Conservation (phyloP, 176 grass and related monocot genomes). For the Aegilops longissima region DNA sequence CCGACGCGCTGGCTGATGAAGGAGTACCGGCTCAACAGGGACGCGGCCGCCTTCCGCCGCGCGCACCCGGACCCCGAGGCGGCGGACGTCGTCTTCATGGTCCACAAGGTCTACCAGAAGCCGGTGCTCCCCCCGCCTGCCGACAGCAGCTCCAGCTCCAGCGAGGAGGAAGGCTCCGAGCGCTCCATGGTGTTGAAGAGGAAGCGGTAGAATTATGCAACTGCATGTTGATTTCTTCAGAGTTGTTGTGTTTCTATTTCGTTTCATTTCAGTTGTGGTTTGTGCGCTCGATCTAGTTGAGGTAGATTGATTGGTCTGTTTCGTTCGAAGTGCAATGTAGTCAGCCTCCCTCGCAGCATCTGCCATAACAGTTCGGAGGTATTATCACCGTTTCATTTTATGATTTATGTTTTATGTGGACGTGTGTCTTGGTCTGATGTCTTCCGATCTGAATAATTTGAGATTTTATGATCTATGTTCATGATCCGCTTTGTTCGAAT, state of each 20-base stretch:
- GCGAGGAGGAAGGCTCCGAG: not conserved
- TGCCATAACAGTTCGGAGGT: not conserved
- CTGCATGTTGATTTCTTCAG: not conserved
- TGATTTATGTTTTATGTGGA: too few species aligned
- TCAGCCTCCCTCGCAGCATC: not conserved
- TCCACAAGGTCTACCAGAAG: conserved; percentile 3
- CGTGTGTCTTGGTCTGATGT: too few species aligned
- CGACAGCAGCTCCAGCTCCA: not conserved
- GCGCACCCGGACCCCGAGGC: not conserved
- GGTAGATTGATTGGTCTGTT: not conserved
- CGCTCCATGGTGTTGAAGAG: not conserved
- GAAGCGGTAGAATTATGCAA: not conserved
- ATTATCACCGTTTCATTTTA: not conserved
- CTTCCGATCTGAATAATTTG: too few species aligned
- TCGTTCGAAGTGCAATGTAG: too few species aligned
- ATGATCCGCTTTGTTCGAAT: too few species aligned
- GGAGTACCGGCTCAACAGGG: conserved; percentile 21
- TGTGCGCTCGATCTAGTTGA: not conserved
- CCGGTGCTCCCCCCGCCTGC: not conserved
- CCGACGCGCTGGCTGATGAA: not conserved
- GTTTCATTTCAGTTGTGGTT: not conserved
- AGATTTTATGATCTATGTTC: too few species aligned
- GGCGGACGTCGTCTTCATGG: not conserved
- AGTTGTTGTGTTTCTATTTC: not conserved
- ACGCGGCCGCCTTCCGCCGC: not conserved